Evolutionary conservation across 164 flowering plant genomes (phyloP).

Genomic region (Liriodendron chinense): DNA sequence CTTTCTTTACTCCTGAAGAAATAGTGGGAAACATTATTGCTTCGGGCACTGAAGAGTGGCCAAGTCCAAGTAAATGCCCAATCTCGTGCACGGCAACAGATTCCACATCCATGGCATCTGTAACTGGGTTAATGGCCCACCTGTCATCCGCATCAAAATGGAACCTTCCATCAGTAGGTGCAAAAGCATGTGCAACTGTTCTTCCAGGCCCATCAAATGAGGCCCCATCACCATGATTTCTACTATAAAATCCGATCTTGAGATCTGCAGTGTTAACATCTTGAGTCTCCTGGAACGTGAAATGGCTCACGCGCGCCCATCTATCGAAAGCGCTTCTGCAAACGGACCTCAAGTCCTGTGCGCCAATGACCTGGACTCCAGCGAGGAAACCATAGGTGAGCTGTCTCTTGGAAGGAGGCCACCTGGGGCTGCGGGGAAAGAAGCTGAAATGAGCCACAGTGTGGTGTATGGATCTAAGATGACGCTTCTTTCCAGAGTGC

Average conservation of each 20-base stretch:
- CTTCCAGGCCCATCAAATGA: constrained; percentile 76
- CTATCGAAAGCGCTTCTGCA: constrained; percentile 50
- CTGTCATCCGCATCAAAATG: constrained; percentile 65
- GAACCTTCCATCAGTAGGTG: constrained; percentile 61
- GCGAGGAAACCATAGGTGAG: constrained; percentile 54
- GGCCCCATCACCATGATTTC: constrained; percentile 76
- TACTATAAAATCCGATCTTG: constrained; percentile 51
- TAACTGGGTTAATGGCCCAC: constrained; percentile 46
- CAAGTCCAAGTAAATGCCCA: constrained; percentile 78
- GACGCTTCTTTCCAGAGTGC: constrained; percentile 11
- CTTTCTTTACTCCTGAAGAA: constrained; percentile 39
- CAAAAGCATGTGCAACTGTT: constrained; percentile 75
- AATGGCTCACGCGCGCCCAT: constrained; percentile 55
- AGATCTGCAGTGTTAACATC: constrained; percentile 37
- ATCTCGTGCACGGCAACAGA: constrained; percentile 88
- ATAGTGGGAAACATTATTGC: constrained; percentile 79
- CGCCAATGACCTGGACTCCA: constrained; percentile 21
- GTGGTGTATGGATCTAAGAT: constrained; percentile 18
- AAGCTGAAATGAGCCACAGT: constrained; percentile 37
- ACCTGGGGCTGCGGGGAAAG: constrained; percentile 52
- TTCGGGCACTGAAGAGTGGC: constrained; percentile 58
- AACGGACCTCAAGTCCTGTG: constrained; percentile 32
- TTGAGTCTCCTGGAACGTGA: constrained; percentile 42
- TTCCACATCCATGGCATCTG: constrained; percentile 54
- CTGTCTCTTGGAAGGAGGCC: constrained; percentile 36